These are phyloP conservation scores for Lactarius pseudohatsudake DNA, from an alignment of 768 basidiomycete genomes.

Conservation along the genomic window DNA sequence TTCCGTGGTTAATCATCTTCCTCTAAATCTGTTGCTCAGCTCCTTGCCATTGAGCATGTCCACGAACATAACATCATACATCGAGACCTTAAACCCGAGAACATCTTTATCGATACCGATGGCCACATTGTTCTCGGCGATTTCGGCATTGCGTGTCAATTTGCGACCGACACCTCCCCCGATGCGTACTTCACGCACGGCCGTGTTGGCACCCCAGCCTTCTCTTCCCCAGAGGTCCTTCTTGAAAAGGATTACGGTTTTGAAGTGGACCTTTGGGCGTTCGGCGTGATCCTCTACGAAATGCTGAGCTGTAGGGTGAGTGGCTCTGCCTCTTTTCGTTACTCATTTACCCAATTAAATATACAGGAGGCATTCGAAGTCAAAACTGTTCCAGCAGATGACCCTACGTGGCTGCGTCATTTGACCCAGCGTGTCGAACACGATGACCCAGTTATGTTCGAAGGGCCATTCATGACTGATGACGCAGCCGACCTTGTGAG, in stretches of 20 bases:
- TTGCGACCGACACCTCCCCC: slow-evolving; percentile 69
- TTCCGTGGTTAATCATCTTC: no score
- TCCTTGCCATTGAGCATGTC: slow-evolving; percentile 43
- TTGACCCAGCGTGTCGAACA: slow-evolving; percentile 1
- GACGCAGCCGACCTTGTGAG: slow-evolving; percentile 17
- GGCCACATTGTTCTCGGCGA: slow-evolving; percentile 89
- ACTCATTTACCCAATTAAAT: background rate
- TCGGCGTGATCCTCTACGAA: slow-evolving; percentile 26
- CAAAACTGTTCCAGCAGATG: slow-evolving; percentile 3
- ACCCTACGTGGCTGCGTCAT: slow-evolving; percentile 18
- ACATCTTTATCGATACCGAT: slow-evolving; percentile 86
- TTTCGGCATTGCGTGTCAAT: slow-evolving; percentile 96
- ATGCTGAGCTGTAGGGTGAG: slow-evolving; percentile 21
- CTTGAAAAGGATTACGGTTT: slow-evolving; percentile 18
- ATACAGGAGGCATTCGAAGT: slow-evolving; percentile 17
- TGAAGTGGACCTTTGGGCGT: slow-evolving; percentile 26
- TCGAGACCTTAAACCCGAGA: slow-evolving; percentile 99
- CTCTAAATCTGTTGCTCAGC: slow-evolving; percentile 5
- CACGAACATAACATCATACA: slow-evolving; percentile 98
- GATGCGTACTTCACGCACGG: background rate
- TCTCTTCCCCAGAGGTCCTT: slow-evolving; percentile 26
- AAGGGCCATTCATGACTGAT: slow-evolving; percentile 12
- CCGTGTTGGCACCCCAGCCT: slow-evolving; percentile 22
- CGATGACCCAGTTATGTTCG: slow-evolving; percentile 10
- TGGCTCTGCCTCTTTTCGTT: background rate